These are phyloP conservation scores for Neurospora sp. DNA, from an alignment of 495 filamentous ascomycete genomes.

Conservation along the genomic window DNA sequence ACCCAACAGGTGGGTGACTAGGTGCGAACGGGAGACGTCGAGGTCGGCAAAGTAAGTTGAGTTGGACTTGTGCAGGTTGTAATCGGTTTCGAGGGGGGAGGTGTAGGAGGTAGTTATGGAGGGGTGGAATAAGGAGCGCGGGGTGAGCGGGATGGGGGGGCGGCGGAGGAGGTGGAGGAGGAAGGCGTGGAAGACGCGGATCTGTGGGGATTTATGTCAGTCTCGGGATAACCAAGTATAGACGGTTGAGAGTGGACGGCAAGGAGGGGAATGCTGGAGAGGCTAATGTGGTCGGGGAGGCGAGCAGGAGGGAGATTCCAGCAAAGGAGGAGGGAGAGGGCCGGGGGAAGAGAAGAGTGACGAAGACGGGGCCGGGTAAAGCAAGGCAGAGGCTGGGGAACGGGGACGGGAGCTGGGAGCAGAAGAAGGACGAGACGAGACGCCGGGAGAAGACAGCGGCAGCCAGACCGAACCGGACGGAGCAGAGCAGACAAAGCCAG, in stretches of 20 bases:
- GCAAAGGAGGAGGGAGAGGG: too few relatives aligned
- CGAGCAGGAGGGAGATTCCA: too few relatives aligned
- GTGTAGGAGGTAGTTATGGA: slow-evolving; percentile 50
- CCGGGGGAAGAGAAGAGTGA: too few relatives aligned
- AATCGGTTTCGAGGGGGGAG: slow-evolving; percentile 61
- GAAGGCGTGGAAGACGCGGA: slow-evolving; percentile 55
- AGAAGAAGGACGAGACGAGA: neutral
- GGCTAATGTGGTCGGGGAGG: too few relatives aligned
- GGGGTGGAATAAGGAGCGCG: slow-evolving; percentile 52
- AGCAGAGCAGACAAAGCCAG: neutral
- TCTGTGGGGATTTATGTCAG: too few relatives aligned
- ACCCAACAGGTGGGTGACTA: slow-evolving; percentile 44
- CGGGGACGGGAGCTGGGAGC: too few relatives aligned
- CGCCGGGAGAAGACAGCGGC: neutral
- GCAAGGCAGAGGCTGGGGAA: too few relatives aligned
- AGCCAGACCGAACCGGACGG: neutral
- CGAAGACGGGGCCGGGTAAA: neutral
- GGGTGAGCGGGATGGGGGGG: slow-evolving; percentile 29
- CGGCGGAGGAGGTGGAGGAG: slow-evolving; percentile 44
- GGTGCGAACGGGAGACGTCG: slow-evolving; percentile 59
- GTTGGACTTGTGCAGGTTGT: slow-evolving; percentile 81
- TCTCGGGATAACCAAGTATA: too few relatives aligned
- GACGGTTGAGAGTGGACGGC: too few relatives aligned
- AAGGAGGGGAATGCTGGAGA: too few relatives aligned
- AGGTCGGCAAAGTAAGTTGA: slow-evolving; percentile 76